Evolutionary conservation across 306 rosid genomes (phyloP).

Genomic region (Lagenaria siceraria): DNA sequence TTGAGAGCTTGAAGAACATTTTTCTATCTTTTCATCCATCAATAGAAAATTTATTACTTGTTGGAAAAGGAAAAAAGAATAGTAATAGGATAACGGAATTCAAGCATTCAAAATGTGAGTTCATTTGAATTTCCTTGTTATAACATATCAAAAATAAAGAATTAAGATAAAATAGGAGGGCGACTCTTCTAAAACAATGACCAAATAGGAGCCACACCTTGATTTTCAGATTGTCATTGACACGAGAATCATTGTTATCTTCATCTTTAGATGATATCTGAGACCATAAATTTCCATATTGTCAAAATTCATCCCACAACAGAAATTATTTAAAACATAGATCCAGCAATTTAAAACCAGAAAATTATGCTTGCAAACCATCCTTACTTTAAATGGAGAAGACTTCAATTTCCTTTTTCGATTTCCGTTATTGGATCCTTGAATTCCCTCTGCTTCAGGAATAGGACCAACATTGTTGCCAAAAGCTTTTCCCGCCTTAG

Average conservation of each 20-base stretch:
- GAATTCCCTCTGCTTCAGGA: slow-evolving; percentile 29
- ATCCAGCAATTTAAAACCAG: not conserved
- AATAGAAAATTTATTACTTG: not conserved
- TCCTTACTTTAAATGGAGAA: slow-evolving; percentile 37
- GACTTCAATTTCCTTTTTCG: slow-evolving; percentile 53
- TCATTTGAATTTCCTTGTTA: not conserved
- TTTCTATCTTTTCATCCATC: not conserved
- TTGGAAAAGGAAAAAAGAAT: not conserved
- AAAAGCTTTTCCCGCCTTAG: slow-evolving; percentile 27
- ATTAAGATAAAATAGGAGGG: not conserved
- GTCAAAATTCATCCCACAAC: slow-evolving; percentile 15
- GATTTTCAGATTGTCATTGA: slow-evolving; percentile 31
- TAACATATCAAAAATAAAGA: not conserved
- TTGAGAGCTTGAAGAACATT: not conserved
- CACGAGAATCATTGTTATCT: slow-evolving; percentile 28
- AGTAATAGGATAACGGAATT: not conserved
- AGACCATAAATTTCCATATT: slow-evolving; percentile 21
- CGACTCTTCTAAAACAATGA: not conserved
- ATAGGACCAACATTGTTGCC: slow-evolving; percentile 23
- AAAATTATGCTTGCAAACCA: not conserved
- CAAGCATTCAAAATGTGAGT: not conserved
- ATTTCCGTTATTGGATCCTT: slow-evolving; percentile 28
- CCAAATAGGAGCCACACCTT: slow-evolving; percentile 31
- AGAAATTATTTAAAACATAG: slow-evolving; percentile 1
- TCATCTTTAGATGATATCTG: slow-evolving; percentile 39